Evolutionary conservation across 2,329 filamentous ascomycete species (phyloP), one percentile per base, ranked within the genome.

Genomic region (Amylocarpus encephaloides): DNA sequence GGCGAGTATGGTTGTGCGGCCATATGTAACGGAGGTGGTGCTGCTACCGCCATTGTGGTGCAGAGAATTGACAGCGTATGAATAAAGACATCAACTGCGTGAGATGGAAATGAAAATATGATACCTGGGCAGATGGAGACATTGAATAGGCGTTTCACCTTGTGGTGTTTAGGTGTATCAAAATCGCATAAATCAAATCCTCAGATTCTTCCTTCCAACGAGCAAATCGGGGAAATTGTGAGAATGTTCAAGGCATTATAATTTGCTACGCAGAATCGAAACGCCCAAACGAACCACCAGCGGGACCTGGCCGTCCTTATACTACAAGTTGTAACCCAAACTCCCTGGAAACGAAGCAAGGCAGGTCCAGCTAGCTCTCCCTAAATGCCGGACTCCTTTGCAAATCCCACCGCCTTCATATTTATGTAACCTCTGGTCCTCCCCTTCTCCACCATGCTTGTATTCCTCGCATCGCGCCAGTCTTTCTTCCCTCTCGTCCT

Each of bases 11-110:
- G 93, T 48, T 88, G 92, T 58, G 93, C 91, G 13, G 91, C 91
- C 2, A 97, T 98, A 54, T 97, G 93, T 73, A 98, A 98, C 64
- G 93, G 93, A 41, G 93, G 93, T 38, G 93, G 93, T 52, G 92
- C 90, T 12, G 88, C 92, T 1, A 92, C 88, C 9, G 93, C 91
- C 0, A 78, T 97, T 65, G 88, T 97, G 43, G 88, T 98, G 48
- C 91, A 97, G 71, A 83, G 83, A 61, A 77, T 92, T 59, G 84
- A 86, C 57, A 59, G 56, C 54, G 60, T 63, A 40, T 41, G 35
- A 48, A 36, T 26, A 10, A 13, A 36, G 34, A 36, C 11, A 34
- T 34, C n/a, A 34, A 9, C n/a, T 34, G 32, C 32, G n/a, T n/a
- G 7, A 26, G 22, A 12, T 4, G 22, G 6, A 32, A n/a, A 41